A percentile compares a stretch with the other conserved stretches of the same genome.
These are phyloP conservation scores for Cadophora gregata DNA, from an alignment of 2,329 filamentous ascomycete species.

Conservation along the genomic window DNA sequence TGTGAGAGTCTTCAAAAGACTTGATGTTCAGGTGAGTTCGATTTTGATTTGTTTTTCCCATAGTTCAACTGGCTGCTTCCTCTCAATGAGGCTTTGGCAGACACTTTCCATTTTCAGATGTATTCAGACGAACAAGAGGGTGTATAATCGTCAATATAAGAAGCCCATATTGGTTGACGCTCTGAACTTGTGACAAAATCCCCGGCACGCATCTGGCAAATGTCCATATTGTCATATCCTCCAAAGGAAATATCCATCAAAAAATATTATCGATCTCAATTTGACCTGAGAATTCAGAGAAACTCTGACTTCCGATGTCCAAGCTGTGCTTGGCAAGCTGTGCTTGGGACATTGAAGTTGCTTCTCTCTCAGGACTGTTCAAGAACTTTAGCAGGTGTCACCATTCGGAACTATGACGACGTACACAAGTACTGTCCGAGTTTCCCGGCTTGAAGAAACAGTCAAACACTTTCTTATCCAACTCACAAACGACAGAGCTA, in stretches of 20 bases:
- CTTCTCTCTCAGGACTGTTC: neutral
- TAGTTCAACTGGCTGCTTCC: neutral
- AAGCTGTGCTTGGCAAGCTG: too few species aligned
- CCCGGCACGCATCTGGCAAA: too few species aligned
- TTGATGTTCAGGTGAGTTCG: slow-evolving; percentile 26
- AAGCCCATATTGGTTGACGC: too few species aligned
- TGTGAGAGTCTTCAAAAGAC: slow-evolving; percentile 25
- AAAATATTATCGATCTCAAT: too few species aligned
- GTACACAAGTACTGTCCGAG: neutral
- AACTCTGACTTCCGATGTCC: neutral
- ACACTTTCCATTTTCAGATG: neutral
- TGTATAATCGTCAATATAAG: too few species aligned
- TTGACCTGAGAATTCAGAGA: neutral
- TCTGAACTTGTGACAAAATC: neutral
- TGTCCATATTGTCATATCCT: too few species aligned
- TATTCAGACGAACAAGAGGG: neutral
- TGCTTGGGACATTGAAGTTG: neutral
- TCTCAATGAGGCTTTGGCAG: neutral
- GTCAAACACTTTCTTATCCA: neutral
- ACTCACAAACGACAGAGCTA: too few species aligned
- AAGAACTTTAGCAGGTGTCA: neutral
- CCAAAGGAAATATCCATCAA: too few species aligned
- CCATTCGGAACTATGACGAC: neutral
- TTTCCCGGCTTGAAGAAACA: neutral
- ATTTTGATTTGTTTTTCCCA: neutral